Percentiles rank a stretch among this genome's conserved stretches.
Conservation (phyloP, 345 rosid species). For the Leavenworthia alabamica region DNA sequence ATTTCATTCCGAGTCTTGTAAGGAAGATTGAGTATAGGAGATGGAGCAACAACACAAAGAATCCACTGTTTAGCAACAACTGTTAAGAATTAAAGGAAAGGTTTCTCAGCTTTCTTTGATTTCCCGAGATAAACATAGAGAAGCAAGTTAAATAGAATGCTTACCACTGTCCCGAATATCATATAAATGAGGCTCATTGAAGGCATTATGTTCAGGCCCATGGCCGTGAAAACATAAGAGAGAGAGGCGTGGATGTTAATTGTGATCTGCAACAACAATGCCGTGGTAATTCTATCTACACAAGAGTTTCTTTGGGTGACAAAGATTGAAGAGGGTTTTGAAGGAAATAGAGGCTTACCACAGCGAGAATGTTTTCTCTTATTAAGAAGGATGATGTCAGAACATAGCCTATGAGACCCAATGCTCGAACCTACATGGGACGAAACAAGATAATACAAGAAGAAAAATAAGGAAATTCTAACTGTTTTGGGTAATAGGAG, state of each 20-base stretch:
- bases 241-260: slow-evolving; percentile 82
- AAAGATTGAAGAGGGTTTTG: neutral
- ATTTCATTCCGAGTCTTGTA: slow-evolving; percentile 71
- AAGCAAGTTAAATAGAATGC: neutral
- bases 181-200: slow-evolving; percentile 71
- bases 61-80: slow-evolving; percentile 77
- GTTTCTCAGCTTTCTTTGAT: neutral
- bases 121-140: neutral
- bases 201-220: slow-evolving; percentile 66
- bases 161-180: slow-evolving; percentile 82
- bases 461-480: slow-evolving; percentile 10
- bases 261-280: slow-evolving; percentile 59
- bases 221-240: slow-evolving; percentile 56
- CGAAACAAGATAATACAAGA: slow-evolving; percentile 15
- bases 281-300: neutral
- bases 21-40: slow-evolving; percentile 71
- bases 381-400: slow-evolving; percentile 78
- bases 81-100: slow-evolving; percentile 30
- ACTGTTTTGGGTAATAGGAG: slow-evolving; percentile 6
- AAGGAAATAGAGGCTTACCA: slow-evolving; percentile 40
- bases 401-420: slow-evolving; percentile 78
- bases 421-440: slow-evolving; percentile 62
- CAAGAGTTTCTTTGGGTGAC: neutral
- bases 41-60: slow-evolving; percentile 77
- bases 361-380: slow-evolving; percentile 82